Conservation (phyloP, 2,329 filamentous ascomycete genomes). For the Cryoendolithus antarcticus region DNA sequence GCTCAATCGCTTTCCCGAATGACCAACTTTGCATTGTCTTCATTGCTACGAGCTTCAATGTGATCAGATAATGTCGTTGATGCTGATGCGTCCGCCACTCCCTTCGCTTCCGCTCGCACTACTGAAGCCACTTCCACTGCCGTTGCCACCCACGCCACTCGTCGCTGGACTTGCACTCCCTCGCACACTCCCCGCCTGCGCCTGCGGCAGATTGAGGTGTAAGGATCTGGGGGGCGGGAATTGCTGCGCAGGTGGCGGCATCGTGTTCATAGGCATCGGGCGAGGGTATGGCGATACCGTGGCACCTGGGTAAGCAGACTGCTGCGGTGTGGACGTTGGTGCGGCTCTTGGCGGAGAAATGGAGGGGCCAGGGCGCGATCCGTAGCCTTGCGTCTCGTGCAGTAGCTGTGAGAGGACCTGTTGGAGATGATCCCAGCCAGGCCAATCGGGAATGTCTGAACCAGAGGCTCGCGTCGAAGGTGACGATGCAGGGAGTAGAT, state of each 20-base stretch:
- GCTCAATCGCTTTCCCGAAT: no score
- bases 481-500: no score
- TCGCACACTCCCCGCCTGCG: not conserved
- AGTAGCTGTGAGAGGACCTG: constrained; percentile 45
- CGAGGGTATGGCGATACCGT: constrained; percentile 10
- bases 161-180: constrained; percentile 2
- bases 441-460: constrained; percentile 48
- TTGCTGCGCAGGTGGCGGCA: constrained; percentile 9
- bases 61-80: constrained; percentile 25
- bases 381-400: constrained; percentile 29
- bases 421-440: constrained; percentile 68
- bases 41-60: no score
- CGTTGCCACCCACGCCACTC: constrained; percentile 7
- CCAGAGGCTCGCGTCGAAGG: no score
- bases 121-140: constrained; percentile 5
- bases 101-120: constrained; percentile 10
- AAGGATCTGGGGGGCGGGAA: constrained; percentile 5
- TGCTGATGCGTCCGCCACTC: constrained; percentile 19
- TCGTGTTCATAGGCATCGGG: constrained; percentile 5
- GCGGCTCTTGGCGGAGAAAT: constrained; percentile 4
- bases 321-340: constrained; percentile 10
- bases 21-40: no score
- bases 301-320: constrained; percentile 9
- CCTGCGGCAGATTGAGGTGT: constrained; percentile 2
- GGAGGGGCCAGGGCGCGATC: no score